phyloP scores from a whole-genome alignment of 2,329 filamentous ascomycete species.

The Aspergillus carbonarius region DNA sequence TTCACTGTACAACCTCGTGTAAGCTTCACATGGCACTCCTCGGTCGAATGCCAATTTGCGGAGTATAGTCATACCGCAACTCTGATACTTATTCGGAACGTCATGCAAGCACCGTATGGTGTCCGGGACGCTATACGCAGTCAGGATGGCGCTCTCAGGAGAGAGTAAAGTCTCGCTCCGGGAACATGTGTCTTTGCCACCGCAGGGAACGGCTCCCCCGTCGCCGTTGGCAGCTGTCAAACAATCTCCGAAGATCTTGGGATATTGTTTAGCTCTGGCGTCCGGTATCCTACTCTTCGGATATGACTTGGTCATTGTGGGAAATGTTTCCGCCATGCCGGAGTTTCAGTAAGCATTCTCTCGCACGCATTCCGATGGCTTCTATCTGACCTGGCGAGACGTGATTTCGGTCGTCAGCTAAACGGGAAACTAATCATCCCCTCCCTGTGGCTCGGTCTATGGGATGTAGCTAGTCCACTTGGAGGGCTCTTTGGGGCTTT shows the following conservation, averaged over 20 bases:
- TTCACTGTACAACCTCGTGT: neutral
- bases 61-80: slow-evolving; percentile 3
- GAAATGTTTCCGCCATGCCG: slow-evolving; percentile 26
- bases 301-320: slow-evolving; percentile 34
- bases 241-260: slow-evolving; percentile 11
- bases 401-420: slow-evolving; percentile 34
- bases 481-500: slow-evolving; percentile 42
- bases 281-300: slow-evolving; percentile 32
- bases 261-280: slow-evolving; percentile 20
- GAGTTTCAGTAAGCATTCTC: slow-evolving; percentile 17
- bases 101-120: neutral
- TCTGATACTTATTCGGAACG: neutral
- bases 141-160: neutral
- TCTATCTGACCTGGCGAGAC: slow-evolving; percentile 5
- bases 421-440: slow-evolving; percentile 40
- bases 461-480: slow-evolving; percentile 43
- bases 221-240: slow-evolving; percentile 9
- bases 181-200: neutral
- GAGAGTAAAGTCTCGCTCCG: neutral
- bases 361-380: neutral
- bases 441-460: slow-evolving; percentile 47
- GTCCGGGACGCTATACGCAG: neutral
- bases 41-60: neutral
- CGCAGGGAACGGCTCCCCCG: neutral
- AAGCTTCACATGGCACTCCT: neutral